phyloP scores from a whole-genome alignment of 2,329 filamentous ascomycete species.

The Chaetomium globosum region DNA sequence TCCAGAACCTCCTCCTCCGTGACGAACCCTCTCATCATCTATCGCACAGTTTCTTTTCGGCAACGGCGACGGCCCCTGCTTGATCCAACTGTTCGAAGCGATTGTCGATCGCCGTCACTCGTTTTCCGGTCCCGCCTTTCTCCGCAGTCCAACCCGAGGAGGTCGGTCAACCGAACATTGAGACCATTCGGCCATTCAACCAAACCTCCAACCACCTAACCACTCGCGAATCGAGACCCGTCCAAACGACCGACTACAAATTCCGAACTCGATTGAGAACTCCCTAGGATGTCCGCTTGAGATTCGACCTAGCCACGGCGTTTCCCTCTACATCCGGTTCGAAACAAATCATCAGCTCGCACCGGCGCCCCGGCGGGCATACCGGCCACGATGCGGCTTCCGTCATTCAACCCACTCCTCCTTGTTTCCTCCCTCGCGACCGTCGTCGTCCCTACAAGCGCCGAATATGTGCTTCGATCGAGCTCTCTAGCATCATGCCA shows the following conservation, averaged over 20 bases:
- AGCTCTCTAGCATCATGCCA: slow-evolving; percentile 82
- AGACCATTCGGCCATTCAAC: slow-evolving; percentile 4
- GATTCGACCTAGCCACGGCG: background rate
- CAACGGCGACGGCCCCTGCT: background rate
- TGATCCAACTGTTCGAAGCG: background rate
- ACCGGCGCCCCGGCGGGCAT: slow-evolving; percentile 15
- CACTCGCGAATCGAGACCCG: background rate
- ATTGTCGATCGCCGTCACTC: slow-evolving; percentile 24
- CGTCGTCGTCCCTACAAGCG: slow-evolving; percentile 48
- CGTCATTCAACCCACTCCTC: slow-evolving; percentile 48
- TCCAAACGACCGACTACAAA: background rate
- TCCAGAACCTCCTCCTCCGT: background rate
- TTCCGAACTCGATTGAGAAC: background rate
- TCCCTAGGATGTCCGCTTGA: slow-evolving; percentile 17
- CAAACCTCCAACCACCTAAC: background rate
- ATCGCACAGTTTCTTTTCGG: background rate
- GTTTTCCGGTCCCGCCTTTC: slow-evolving; percentile 5
- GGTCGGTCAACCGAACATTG: background rate
- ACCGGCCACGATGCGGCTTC: slow-evolving; percentile 50
- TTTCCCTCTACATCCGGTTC: background rate
- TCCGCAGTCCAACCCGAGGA: slow-evolving; percentile 10
- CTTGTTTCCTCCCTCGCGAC: slow-evolving; percentile 51
- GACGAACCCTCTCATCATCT: background rate
- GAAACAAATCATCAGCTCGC: background rate
- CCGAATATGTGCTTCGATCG: slow-evolving; percentile 70